These are phyloP conservation scores for Epichloe glyceriae DNA, from an alignment of 2,329 filamentous ascomycete species.

Conservation along the genomic window DNA sequence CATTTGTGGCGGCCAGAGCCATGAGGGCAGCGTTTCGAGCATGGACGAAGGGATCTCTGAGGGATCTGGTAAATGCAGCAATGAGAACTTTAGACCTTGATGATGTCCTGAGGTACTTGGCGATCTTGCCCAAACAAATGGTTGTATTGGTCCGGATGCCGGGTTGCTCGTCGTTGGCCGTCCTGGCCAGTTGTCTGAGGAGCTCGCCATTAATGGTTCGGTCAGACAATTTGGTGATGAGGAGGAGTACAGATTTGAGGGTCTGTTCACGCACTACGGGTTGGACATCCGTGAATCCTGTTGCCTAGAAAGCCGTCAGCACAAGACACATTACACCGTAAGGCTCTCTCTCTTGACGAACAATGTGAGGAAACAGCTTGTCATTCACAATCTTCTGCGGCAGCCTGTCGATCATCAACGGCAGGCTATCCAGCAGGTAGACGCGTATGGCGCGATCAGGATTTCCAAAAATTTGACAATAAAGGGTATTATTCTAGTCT, in stretches of 20 bases:
- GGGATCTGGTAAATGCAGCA: constrained; percentile 78
- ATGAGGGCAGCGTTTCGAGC: constrained; percentile 81
- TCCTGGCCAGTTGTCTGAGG: constrained; percentile 81
- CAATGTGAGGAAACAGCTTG: constrained; percentile 92
- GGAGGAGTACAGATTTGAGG: constrained; percentile 78
- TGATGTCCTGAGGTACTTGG: constrained; percentile 67
- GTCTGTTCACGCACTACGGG: constrained; percentile 92
- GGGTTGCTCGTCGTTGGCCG: constrained; percentile 92
- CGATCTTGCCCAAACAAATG: constrained; percentile 93
- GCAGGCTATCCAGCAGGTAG: constrained; percentile 77
- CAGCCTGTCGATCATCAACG: constrained; percentile 81
- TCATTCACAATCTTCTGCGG: constrained; percentile 84
- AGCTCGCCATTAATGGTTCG: constrained; percentile 88
- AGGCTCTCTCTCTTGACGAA: constrained; percentile 22
- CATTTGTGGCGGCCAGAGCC: constrained; percentile 71
- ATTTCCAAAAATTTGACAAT: constrained; percentile 79
- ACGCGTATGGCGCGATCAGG: constrained; percentile 88
- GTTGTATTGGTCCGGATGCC: constrained; percentile 97
- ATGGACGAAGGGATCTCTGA: constrained; percentile 90
- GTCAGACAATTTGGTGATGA: constrained; percentile 83
- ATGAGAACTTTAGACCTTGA: constrained; percentile 82
- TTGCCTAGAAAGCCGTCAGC: constrained; percentile 42
- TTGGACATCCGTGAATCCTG: constrained; percentile 84
- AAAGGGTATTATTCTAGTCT: constrained; percentile 69
- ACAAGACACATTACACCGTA: background rate